Evolutionary conservation across 805 yeast genomes (phyloP), one percentile per base, ranked within the genome.

Genomic region (Kodamaea kakaduensis): DNA sequence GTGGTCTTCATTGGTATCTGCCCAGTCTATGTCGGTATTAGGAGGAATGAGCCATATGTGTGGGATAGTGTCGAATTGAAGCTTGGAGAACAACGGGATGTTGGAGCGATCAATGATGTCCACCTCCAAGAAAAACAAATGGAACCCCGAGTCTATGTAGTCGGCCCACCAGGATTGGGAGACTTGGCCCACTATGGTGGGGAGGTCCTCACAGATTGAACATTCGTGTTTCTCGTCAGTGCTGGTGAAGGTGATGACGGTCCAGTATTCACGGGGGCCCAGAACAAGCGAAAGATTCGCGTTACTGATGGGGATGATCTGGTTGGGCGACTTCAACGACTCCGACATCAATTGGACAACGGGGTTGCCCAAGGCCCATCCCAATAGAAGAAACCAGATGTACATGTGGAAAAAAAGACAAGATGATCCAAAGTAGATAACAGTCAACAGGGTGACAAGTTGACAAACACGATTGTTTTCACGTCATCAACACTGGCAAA

Each of bases 1-100:
- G 20, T 51, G 48, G 34, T 29, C 44, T 20, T 41, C 36, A 5
- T 48, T 45, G 13, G 45, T 48, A 13, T 45, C 49, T 4, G 53
- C 57, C 31, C 49, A 50, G 20, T 53, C 58, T 16, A 43, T 26
- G 17, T 36, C 25, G 14, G 41, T 43, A 29, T 50, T 54, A 4
- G 78, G 82, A 3, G 88, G 87, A 37, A 75, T 69, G 2, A 82
- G 60, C 77, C 87, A 76, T n/a, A 81, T 45, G 40, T 76, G 79
- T 1, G 94, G 93, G 3, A 81, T 75, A 2, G 75, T 60, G 3
- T 56, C 56, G 37, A 83, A 48, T 3, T 59, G 53, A 34, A 79
- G 46, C 7, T 58, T 54, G 17, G 58, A 51, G 40, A 75, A 71
- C 16, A 71, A 47, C 3, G 53, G 48, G 8, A 58, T 40, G 45